Evolutionary conservation across 129 eudicot genomes (phyloP).

Genomic region (Pulicaria dysenterica): DNA sequence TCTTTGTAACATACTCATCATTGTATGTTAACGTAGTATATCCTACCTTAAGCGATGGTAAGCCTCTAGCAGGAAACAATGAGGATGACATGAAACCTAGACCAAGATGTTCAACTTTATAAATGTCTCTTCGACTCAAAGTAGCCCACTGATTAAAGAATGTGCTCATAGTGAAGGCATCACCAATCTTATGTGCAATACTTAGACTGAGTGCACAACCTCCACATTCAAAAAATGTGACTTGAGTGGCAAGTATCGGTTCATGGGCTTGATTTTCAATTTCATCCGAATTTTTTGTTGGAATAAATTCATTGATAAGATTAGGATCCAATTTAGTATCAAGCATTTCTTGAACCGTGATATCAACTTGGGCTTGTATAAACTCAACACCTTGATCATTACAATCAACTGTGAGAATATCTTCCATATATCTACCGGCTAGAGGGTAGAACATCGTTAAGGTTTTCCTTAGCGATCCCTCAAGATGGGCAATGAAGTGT

Average conservation of each 20-base stretch:
- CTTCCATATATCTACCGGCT: not conserved
- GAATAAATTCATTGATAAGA: too few species aligned
- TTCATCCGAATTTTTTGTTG: not conserved
- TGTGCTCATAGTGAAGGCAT: not conserved
- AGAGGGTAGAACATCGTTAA: not conserved
- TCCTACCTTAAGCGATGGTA: not conserved
- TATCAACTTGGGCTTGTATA: not conserved
- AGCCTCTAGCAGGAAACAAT: conserved; percentile 24
- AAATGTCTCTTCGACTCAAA: not conserved
- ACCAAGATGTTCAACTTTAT: not conserved
- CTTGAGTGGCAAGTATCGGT: conserved; percentile 13
- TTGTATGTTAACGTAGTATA: not conserved
- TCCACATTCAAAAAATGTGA: conserved; percentile 5
- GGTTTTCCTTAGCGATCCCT: not conserved
- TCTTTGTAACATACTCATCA: conserved; percentile 2
- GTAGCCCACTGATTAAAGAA: conserved; percentile 3
- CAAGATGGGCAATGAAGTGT: not conserved
- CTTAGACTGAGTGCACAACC: conserved; percentile 16
- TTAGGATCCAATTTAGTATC: too few species aligned
- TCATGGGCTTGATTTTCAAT: conserved; percentile 9
- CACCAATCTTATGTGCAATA: conserved; percentile 20
- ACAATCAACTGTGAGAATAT: not conserved
- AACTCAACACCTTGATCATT: conserved; percentile 11
- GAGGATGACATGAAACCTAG: not conserved
- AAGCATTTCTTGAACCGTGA: not conserved